These are phyloP conservation scores for Gossypium schwendimanii DNA, from an alignment of 441 rosid species.

Conservation along the genomic window DNA sequence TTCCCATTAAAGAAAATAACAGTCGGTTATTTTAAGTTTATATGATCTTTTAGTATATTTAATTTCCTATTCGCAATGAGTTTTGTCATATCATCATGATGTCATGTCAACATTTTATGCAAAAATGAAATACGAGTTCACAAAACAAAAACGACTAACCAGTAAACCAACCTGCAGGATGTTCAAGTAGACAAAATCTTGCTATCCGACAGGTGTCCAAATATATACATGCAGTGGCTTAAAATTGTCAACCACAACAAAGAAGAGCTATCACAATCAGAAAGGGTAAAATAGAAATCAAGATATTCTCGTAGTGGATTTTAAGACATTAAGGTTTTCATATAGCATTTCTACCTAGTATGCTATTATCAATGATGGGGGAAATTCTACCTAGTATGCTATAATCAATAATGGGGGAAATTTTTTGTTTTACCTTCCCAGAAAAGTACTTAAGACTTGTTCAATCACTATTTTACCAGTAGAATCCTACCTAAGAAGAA, in stretches of 20 bases:
- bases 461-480: constrained; percentile 11
- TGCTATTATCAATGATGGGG: neutral
- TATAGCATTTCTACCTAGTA: neutral
- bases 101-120: neutral
- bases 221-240: neutral
- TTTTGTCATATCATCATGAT: neutral
- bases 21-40: neutral
- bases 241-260: neutral
- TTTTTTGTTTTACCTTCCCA: neutral
- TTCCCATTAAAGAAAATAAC: neutral
- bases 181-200: neutral
- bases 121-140: neutral
- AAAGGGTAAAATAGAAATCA: neutral
- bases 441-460: neutral
- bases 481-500: constrained; percentile 53
- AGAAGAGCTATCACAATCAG: neutral
- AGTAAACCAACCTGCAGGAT: neutral
- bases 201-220: neutral
- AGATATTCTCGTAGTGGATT: neutral
- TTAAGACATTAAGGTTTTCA: neutral
- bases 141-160: neutral
- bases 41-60: neutral
- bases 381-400: neutral
- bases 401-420: neutral
- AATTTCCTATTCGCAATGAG: neutral